Conservation (phyloP, 2,329 filamentous ascomycete genomes). For the Trichoderma citrinoviride region DNA sequence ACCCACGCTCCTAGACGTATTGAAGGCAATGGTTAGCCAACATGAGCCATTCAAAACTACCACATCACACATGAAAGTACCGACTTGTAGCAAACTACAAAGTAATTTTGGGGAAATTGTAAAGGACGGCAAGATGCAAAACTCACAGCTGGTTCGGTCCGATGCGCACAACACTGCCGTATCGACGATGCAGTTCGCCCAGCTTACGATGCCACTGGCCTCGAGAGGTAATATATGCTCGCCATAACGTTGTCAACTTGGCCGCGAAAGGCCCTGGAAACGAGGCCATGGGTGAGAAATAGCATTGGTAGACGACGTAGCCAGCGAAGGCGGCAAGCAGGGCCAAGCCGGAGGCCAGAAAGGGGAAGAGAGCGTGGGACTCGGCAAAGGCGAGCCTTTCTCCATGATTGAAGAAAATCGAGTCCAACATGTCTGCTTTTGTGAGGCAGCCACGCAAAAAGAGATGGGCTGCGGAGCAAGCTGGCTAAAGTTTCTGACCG, state of each 20-base stretch:
- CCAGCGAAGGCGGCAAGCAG: neutral
- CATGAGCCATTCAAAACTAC: neutral
- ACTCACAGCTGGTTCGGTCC: neutral
- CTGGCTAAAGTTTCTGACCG: neutral
- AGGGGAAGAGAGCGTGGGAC: neutral
- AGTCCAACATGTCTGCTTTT: too few species aligned
- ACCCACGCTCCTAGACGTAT: neutral
- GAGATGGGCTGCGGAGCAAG: neutral
- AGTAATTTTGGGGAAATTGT: too few species aligned
- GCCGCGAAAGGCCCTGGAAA: neutral
- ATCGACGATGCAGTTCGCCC: neutral
- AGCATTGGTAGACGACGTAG: neutral
- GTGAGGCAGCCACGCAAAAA: too few species aligned
- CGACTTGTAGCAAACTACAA: neutral
- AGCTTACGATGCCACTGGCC: neutral
- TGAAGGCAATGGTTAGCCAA: neutral
- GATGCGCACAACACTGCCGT: neutral
- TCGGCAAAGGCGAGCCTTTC: neutral
- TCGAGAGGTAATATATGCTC: neutral
- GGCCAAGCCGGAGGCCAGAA: neutral
- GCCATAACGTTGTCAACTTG: neutral
- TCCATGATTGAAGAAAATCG: neutral
- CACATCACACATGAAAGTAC: too few species aligned
- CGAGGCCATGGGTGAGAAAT: neutral
- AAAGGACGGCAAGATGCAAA: neutral